Evolutionary conservation across 2,329 filamentous ascomycete genomes (phyloP).

Genomic region (Beauveria sp.): DNA sequence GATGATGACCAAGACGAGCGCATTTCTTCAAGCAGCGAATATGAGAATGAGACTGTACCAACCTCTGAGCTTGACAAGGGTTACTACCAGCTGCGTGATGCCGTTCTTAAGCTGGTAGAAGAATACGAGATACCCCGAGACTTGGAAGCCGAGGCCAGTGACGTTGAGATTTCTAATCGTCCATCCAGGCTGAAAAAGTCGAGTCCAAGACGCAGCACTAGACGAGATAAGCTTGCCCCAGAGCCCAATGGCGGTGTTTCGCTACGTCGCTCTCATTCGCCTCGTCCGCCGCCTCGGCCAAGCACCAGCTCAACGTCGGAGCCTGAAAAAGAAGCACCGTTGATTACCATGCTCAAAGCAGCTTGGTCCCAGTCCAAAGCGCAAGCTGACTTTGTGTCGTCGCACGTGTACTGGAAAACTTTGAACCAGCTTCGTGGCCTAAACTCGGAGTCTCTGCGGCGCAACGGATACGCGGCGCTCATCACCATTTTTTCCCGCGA

Average conservation of each 20-base stretch:
- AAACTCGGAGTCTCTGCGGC: conserved; percentile 52
- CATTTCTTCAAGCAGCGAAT: conserved; percentile 44
- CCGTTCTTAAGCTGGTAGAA: conserved; percentile 71
- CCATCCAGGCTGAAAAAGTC: conserved; percentile 55
- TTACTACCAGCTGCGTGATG: conserved; percentile 73
- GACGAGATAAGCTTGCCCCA: neutral
- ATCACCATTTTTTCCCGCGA: conserved; percentile 68
- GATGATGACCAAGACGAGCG: conserved; percentile 59
- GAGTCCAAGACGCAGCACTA: conserved; percentile 45
- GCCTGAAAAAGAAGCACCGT: conserved; percentile 27
- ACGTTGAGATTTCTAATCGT: conserved; percentile 63
- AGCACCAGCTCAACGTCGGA: conserved; percentile 1
- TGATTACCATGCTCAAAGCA: conserved; percentile 64
- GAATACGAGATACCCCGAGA: conserved; percentile 74
- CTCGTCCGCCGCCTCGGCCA: neutral
- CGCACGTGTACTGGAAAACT: conserved; percentile 80
- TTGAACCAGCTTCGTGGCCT: conserved; percentile 63
- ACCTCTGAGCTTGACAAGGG: conserved; percentile 64
- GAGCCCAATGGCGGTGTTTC: conserved; percentile 7
- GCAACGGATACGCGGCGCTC: conserved; percentile 63
- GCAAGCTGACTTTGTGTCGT: conserved; percentile 74
- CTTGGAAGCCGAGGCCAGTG: conserved; percentile 50
- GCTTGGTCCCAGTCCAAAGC: conserved; percentile 71
- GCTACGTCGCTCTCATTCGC: neutral
- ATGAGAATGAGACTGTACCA: conserved; percentile 54